A percentile compares a stretch with the other conserved stretches of the same genome.
Conservation (phyloP, 2,329 filamentous ascomycete genomes). For the Fusarium nelsonii region DNA sequence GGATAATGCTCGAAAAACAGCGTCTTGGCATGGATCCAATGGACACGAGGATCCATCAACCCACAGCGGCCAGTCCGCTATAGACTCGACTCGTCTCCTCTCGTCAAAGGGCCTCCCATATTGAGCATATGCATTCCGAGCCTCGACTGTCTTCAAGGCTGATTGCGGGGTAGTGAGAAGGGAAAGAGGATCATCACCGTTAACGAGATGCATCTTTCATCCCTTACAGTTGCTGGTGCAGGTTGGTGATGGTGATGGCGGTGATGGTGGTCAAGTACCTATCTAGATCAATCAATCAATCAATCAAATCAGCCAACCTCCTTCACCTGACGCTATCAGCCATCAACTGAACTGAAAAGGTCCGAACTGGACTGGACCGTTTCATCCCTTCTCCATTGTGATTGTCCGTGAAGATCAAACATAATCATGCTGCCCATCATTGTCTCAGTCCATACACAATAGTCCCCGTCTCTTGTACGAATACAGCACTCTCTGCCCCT, state of each 20-base stretch:
- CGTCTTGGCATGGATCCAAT: conserved; percentile 15
- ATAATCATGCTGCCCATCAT: conserved; percentile 11
- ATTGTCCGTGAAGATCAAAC: conserved; percentile 25
- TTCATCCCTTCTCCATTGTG: conserved; percentile 26
- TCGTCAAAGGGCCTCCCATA: conserved; percentile 9
- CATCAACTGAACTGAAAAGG: conserved; percentile 16
- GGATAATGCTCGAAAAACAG: conserved; percentile 12
- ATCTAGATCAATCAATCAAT: not conserved
- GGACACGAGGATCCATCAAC: not conserved
- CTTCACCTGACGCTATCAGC: conserved; percentile 38
- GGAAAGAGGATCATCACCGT: not conserved
- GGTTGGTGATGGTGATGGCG: not conserved
- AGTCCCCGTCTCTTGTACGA: conserved; percentile 2
- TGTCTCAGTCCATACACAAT: conserved; percentile 36
- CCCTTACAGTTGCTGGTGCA: conserved; percentile 28
- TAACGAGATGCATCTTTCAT: conserved; percentile 1
- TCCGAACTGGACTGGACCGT: conserved; percentile 4
- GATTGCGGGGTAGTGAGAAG: conserved; percentile 4
- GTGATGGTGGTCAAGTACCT: not conserved
- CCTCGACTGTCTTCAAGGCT: conserved; percentile 11
- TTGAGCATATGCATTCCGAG: conserved; percentile 27
- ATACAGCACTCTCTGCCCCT: not conserved
- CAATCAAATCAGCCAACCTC: conserved; percentile 29
- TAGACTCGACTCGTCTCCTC: conserved; percentile 12
- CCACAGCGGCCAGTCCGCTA: conserved; percentile 19